phyloP scores from a whole-genome alignment of 345 rosid genomes.

The Rhodamnia argentea region DNA sequence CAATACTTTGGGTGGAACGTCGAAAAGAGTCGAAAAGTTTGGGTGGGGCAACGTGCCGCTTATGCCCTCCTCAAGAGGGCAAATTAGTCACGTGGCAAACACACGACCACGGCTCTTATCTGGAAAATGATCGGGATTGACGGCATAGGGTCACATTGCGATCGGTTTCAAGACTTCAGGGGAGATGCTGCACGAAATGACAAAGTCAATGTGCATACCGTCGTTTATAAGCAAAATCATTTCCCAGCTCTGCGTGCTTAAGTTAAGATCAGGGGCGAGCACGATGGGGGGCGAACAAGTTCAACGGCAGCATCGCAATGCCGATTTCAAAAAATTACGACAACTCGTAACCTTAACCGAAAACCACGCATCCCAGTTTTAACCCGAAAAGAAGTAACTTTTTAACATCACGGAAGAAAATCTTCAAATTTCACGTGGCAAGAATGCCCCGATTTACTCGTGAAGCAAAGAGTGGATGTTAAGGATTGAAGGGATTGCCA shows the following conservation, averaged over 20 bases:
- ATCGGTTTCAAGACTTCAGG: background rate
- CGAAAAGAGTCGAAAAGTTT: background rate
- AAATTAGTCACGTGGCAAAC: background rate
- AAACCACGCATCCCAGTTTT: no score
- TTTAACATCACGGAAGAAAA: background rate
- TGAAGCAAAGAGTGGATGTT: background rate
- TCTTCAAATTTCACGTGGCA: background rate
- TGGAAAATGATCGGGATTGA: background rate
- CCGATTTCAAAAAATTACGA: background rate
- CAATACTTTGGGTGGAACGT: background rate
- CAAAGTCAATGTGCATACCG: background rate
- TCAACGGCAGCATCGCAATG: background rate
- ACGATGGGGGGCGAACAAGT: background rate
- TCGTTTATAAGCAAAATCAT: no score
- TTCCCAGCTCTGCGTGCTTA: background rate
- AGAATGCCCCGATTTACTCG: background rate
- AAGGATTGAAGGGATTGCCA: no score
- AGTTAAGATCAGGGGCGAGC: background rate
- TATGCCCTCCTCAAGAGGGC: background rate
- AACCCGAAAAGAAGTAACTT: background rate
- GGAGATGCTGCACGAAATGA: background rate
- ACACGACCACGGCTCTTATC: background rate
- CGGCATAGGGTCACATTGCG: background rate
- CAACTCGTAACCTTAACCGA: background rate
- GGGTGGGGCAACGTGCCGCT: background rate